Conservation (phyloP, 169 alveolate species). For the Theileria annulata region DNA sequence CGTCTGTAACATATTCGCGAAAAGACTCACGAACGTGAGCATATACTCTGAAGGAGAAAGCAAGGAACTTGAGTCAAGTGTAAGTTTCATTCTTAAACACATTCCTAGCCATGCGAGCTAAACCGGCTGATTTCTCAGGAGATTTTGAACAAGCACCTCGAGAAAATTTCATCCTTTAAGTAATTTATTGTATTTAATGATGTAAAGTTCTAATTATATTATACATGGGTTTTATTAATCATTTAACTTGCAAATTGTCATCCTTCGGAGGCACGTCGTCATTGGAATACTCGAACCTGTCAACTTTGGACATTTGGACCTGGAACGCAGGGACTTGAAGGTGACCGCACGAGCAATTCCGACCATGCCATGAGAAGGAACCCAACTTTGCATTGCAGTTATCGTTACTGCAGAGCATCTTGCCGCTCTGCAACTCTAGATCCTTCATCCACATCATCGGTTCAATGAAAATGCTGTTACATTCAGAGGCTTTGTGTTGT, state of each 20-base stretch:
- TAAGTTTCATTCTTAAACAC: background rate
- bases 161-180: background rate
- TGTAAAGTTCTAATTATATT: too few relatives aligned
- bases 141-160: background rate
- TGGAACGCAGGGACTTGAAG: conserved; percentile 66
- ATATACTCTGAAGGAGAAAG: conserved; percentile 2
- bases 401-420: conserved; percentile 50
- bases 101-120: background rate
- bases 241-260: conserved; percentile 4
- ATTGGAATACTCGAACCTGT: conserved; percentile 24
- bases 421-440: conserved; percentile 49
- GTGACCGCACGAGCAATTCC: conserved; percentile 65
- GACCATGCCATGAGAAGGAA: conserved; percentile 63
- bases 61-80: background rate
- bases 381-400: conserved; percentile 60
- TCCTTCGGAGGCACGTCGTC: conserved; percentile 4
- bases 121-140: background rate
- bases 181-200: background rate
- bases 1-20: conserved; percentile 22
- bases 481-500: background rate
- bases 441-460: conserved; percentile 71
- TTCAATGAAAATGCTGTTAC: conserved; percentile 63
- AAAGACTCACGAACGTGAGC: conserved; percentile 20
- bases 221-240: background rate
- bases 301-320: conserved; percentile 62